A percentile compares a stretch with the other conserved stretches of the same genome.
phyloP scores from a whole-genome alignment of 2,329 filamentous ascomycete genomes.

The Pseudocercospora pini-densiflorae region DNA sequence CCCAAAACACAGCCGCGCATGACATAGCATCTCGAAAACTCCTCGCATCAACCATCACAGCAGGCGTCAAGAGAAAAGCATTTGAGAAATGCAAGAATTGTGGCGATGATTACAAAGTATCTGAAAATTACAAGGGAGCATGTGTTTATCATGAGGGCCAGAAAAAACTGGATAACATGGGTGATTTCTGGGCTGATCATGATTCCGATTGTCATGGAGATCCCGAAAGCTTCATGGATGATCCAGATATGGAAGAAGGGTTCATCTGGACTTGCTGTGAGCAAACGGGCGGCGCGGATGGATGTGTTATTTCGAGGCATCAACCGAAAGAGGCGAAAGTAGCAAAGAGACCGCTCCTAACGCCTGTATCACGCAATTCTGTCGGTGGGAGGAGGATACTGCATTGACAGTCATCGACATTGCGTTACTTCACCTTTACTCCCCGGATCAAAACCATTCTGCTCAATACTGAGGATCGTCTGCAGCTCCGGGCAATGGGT shows the following conservation, averaged over 20 bases:
- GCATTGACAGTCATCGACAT: neutral
- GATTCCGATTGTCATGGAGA: slow-evolving; percentile 3
- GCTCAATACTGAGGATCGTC: too few relatives aligned
- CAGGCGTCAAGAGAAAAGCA: slow-evolving; percentile 10
- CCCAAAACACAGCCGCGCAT: neutral
- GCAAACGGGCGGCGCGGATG: neutral
- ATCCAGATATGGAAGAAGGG: slow-evolving; percentile 5
- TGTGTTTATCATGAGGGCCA: slow-evolving; percentile 5
- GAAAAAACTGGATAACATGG: too few relatives aligned
- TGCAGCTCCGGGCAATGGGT: too few relatives aligned
- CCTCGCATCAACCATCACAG: neutral
- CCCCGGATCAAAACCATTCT: too few relatives aligned
- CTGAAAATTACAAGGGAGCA: neutral
- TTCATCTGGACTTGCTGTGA: slow-evolving; percentile 15
- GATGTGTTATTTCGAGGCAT: slow-evolving; percentile 11
- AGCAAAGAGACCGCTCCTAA: neutral
- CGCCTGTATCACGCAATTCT: neutral
- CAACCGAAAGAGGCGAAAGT: neutral
- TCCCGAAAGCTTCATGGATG: neutral
- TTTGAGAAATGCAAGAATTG: neutral
- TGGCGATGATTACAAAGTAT: slow-evolving; percentile 1
- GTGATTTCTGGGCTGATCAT: neutral
- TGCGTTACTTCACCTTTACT: too few relatives aligned
- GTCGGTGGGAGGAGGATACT: neutral
- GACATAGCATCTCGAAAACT: neutral